phyloP scores from a whole-genome alignment of 805 yeast species.

The Millerozyma miso region DNA sequence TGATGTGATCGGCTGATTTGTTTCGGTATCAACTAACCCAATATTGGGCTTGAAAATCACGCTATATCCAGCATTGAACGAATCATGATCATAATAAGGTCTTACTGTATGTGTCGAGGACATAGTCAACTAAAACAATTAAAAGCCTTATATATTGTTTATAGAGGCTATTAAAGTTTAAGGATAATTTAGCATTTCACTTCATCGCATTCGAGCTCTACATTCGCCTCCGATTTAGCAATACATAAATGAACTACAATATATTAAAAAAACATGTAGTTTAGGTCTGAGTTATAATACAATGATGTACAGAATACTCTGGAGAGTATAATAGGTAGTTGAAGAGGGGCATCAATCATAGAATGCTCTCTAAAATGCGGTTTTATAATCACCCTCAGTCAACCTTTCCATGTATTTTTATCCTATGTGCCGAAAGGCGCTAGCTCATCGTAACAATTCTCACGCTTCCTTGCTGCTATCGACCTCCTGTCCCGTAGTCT shows the following conservation, averaged over 20 bases:
- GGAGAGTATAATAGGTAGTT: no score
- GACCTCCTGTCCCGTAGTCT: background rate
- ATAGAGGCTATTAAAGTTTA: background rate
- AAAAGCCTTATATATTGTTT: background rate
- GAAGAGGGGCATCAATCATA: no score
- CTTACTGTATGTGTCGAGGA: constrained; percentile 31
- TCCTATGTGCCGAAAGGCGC: no score
- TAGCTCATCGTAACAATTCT: no score
- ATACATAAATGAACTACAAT: background rate
- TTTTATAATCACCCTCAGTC: no score
- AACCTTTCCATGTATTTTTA: no score
- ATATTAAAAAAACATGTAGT: no score
- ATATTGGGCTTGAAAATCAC: constrained; percentile 58
- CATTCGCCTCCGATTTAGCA: background rate
- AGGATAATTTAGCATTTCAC: background rate
- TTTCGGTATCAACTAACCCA: constrained; percentile 51
- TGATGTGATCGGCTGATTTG: constrained; percentile 31
- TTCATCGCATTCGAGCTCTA: background rate
- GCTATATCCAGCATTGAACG: constrained; percentile 61
- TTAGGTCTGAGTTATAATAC: no score
- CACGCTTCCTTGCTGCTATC: no score
- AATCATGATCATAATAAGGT: constrained; percentile 68
- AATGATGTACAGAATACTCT: no score
- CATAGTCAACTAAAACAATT: constrained; percentile 1
- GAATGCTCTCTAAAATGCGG: no score